Conservation (phyloP, 352 stramenopile genomes). For the Phytophthora boehmeriae region DNA sequence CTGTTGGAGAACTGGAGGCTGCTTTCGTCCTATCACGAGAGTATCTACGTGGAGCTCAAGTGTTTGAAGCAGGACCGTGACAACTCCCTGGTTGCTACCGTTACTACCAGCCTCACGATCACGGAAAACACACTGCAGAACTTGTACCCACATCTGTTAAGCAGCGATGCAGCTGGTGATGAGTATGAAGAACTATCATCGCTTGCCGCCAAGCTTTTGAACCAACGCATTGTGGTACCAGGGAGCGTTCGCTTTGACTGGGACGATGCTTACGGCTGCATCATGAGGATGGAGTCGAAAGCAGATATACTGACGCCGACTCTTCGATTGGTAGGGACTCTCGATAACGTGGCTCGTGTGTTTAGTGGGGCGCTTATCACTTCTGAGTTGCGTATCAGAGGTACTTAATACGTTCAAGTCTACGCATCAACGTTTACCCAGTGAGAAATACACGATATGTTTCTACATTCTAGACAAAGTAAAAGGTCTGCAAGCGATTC, state of each 20-base stretch:
- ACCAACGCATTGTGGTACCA: too few species aligned
- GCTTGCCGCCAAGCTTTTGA: too few species aligned
- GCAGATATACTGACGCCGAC: not conserved
- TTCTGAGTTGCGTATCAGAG: not conserved
- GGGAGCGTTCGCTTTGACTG: not conserved
- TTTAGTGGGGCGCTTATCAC: not conserved
- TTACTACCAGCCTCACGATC: not conserved
- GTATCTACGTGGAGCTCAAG: not conserved
- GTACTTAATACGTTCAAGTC: too few species aligned
- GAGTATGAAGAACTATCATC: too few species aligned
- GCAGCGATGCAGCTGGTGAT: not conserved
- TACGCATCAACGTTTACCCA: too few species aligned
- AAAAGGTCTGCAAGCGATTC: too few species aligned
- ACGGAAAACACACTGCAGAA: not conserved
- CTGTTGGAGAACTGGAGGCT: not conserved
- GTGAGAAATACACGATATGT: too few species aligned
- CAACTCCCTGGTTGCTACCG: not conserved
- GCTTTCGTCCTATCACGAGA: not conserved
- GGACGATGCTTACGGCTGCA: not conserved
- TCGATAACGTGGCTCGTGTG: not conserved
- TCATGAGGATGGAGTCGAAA: not conserved
- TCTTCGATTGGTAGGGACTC: not conserved
- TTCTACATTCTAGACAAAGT: too few species aligned
- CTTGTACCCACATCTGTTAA: not conserved
- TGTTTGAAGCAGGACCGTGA: not conserved